A percentile compares a stretch with the other conserved stretches of the same genome.
phyloP scores from a whole-genome alignment of 192 early-diverging fungal species.

The Coemansia sp. region DNA sequence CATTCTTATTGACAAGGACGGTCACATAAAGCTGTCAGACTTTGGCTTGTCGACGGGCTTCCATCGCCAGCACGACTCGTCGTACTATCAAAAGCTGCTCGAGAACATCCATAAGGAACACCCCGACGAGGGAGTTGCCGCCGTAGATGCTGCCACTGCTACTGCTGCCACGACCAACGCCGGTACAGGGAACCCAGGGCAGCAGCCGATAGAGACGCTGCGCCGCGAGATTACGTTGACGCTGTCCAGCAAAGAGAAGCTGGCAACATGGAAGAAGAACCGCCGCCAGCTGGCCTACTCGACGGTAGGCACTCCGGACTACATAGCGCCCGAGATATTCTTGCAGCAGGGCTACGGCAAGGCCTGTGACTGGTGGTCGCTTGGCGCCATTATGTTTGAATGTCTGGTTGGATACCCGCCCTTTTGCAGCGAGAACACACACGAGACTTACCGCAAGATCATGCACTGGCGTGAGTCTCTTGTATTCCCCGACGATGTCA shows the following conservation, averaged over 20 bases:
- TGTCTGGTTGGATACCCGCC: slow-evolving; percentile 98
- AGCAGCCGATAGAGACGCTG: slow-evolving; percentile 57
- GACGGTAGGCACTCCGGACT: slow-evolving; percentile 98
- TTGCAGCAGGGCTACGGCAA: slow-evolving; percentile 91
- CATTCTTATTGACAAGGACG: slow-evolving; percentile 93
- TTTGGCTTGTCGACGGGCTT: slow-evolving; percentile 99
- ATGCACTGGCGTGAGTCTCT: slow-evolving; percentile 93
- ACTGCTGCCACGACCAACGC: slow-evolving; percentile 1
- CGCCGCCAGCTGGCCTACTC: slow-evolving; percentile 93
- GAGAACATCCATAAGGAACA: slow-evolving; percentile 65
- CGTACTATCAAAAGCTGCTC: slow-evolving; percentile 84
- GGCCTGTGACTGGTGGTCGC: slow-evolving; percentile 99
- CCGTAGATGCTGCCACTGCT: slow-evolving; percentile 38
- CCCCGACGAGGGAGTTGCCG: slow-evolving; percentile 44
- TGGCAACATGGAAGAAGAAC: slow-evolving; percentile 99
- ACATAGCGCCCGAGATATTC: slow-evolving; percentile 97
- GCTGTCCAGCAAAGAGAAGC: slow-evolving; percentile 87
- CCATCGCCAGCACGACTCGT: slow-evolving; percentile 97
- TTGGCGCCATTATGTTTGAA: slow-evolving; percentile 99
- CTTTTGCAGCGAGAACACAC: slow-evolving; percentile 92
- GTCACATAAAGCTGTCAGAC: slow-evolving; percentile 99
- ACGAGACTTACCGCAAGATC: slow-evolving; percentile 98
- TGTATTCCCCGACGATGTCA: slow-evolving; percentile 90
- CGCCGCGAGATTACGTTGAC: slow-evolving; percentile 85
- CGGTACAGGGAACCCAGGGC: neutral